Evolutionary conservation across 1,139 yeast genomes (phyloP).

Genomic region (Zygosaccharomyces pseudobailii): DNA sequence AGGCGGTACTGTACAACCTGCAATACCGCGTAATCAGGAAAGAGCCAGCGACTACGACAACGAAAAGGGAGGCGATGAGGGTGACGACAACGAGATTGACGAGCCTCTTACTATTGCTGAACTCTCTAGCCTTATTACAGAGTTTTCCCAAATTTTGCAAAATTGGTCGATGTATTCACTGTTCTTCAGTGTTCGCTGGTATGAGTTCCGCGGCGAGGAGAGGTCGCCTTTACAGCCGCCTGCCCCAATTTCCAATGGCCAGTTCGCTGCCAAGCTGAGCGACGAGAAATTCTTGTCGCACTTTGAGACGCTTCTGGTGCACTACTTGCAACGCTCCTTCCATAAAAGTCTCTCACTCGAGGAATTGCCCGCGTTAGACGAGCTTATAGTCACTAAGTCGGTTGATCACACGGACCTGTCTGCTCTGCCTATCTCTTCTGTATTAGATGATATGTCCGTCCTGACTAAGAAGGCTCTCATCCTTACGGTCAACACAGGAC

Average conservation of each 20-base stretch:
- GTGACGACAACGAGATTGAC: constrained; percentile 26
- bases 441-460: constrained; percentile 78
- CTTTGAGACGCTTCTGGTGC: constrained; percentile 59
- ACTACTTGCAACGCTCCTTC: constrained; percentile 70
- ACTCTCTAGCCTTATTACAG: constrained; percentile 56
- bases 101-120: constrained; percentile 32
- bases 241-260: constrained; percentile 52
- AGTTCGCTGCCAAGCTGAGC: constrained; percentile 56
- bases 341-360: constrained; percentile 80
- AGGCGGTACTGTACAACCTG: not conserved
- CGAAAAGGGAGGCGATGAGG: constrained; percentile 4
- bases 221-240: constrained; percentile 41
- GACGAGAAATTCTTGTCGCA: constrained; percentile 49
- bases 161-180: constrained; percentile 83
- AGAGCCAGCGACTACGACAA: constrained; percentile 1
- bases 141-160: constrained; percentile 69
- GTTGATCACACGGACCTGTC: constrained; percentile 41
- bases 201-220: constrained; percentile 36
- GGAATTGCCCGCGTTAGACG: constrained; percentile 53
- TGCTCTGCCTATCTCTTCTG: constrained; percentile 65
- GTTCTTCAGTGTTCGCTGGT: constrained; percentile 67
- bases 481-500: constrained; percentile 32
- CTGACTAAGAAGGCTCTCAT: constrained; percentile 48
- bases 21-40: not conserved
- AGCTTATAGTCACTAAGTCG: constrained; percentile 20